Percentiles rank a stretch among this genome's conserved stretches.
Evolutionary conservation across 2,329 filamentous ascomycete species (phyloP).

Genomic region (Neonectria faginata): DNA sequence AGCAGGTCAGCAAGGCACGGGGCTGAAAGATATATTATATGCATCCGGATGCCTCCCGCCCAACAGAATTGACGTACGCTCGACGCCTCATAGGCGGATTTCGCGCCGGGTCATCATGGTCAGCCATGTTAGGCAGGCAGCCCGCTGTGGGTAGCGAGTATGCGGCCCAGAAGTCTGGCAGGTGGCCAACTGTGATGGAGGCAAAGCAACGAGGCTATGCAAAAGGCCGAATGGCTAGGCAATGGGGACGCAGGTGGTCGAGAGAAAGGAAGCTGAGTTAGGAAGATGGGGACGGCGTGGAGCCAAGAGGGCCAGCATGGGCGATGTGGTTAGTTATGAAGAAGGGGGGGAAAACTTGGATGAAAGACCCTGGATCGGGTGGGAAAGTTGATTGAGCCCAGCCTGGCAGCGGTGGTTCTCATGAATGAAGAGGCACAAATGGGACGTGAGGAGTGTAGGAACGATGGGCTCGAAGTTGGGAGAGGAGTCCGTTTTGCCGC

Average conservation of each 20-base stretch:
- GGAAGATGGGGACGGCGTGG: slow-evolving; percentile 36
- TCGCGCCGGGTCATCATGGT: slow-evolving; percentile 32
- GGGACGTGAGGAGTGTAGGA: slow-evolving; percentile 9
- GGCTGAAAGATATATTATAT: slow-evolving; percentile 31
- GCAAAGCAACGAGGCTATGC: slow-evolving; percentile 40
- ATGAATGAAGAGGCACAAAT: slow-evolving; percentile 13
- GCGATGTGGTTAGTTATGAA: slow-evolving; percentile 30
- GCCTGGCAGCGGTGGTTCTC: slow-evolving; percentile 17
- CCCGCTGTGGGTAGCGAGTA: slow-evolving; percentile 20
- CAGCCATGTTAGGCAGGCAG: slow-evolving; percentile 38
- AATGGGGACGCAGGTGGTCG: slow-evolving; percentile 32
- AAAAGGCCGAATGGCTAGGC: slow-evolving; percentile 29
- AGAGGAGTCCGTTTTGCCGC: slow-evolving; percentile 12
- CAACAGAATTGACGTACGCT: slow-evolving; percentile 39
- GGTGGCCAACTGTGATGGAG: slow-evolving; percentile 5
- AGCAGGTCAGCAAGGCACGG: slow-evolving; percentile 31
- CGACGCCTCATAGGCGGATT: slow-evolving; percentile 43
- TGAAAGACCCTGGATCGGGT: slow-evolving; percentile 21
- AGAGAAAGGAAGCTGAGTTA: slow-evolving; percentile 34
- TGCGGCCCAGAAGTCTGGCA: slow-evolving; percentile 24
- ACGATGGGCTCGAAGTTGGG: neutral
- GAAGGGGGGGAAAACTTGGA: slow-evolving; percentile 26
- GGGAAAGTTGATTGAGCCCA: slow-evolving; percentile 12
- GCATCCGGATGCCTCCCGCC: slow-evolving; percentile 19
- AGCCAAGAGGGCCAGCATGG: slow-evolving; percentile 36